A percentile compares a stretch with the other conserved stretches of the same genome.
phyloP scores from a whole-genome alignment of 768 basidiomycete genomes.

The Boletus eberwhitei region DNA sequence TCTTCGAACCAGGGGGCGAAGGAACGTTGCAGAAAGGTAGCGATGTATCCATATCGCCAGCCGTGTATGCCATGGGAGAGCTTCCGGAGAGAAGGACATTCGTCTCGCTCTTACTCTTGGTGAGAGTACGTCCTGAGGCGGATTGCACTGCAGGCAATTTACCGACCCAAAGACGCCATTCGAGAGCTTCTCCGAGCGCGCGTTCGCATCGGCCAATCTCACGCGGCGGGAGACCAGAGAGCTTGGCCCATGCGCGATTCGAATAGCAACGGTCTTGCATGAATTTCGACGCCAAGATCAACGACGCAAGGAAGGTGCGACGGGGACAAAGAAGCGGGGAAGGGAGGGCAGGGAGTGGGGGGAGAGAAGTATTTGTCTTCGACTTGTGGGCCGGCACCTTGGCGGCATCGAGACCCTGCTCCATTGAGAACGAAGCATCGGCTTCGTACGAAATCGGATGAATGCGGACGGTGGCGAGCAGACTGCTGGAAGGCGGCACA shows the following conservation, averaged over 20 bases:
- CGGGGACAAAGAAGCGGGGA: constrained; percentile 86
- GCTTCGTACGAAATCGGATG: constrained; percentile 25
- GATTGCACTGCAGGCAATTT: constrained; percentile 48
- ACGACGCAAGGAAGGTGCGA: constrained; percentile 80
- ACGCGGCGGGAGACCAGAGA: constrained; percentile 80
- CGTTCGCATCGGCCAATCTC: constrained; percentile 90
- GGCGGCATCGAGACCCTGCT: constrained; percentile 12
- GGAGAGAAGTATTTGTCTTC: constrained; percentile 19
- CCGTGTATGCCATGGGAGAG: neutral
- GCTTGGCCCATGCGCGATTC: constrained; percentile 91
- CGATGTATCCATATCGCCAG: constrained; percentile 1
- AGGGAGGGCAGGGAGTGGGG: constrained; percentile 49
- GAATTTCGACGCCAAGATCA: constrained; percentile 90
- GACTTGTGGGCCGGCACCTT: constrained; percentile 10
- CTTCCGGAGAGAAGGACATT: constrained; percentile 23
- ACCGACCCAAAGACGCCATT: constrained; percentile 93
- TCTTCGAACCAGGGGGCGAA: constrained; percentile 16
- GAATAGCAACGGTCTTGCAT: constrained; percentile 92
- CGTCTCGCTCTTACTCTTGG: constrained; percentile 52
- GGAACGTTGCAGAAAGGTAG: neutral
- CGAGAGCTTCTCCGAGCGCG: constrained; percentile 79
- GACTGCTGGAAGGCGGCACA: constrained; percentile 19
- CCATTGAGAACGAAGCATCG: constrained; percentile 15
- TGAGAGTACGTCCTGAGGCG: constrained; percentile 36
- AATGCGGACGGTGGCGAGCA: constrained; percentile 45